Base-by-base conservation (phyloP, 1,139 yeast species). In the Debaryomycetaceae sp. region DNA sequence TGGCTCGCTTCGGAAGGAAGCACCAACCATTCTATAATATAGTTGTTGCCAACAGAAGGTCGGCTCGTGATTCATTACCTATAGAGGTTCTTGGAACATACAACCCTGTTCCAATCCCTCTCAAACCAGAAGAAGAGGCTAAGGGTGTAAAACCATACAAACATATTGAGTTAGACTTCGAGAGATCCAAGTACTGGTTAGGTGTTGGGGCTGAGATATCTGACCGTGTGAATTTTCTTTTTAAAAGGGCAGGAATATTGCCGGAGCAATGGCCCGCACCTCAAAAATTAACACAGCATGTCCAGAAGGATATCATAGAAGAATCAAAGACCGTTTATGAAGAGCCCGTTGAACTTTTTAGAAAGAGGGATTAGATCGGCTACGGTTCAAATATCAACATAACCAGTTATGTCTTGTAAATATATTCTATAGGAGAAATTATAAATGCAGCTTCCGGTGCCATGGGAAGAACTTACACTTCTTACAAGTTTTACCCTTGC, bases 201-300 rank as follows among this genome's bases (percentile, higher is more conserved):
- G 96, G 97, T 56, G 96, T 88, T 13, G 99, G 99, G n/a, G 98
- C 98, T 1, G 95, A 87, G 59, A 95, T 96, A 4, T 82, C 94
- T 28, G 91, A 86, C 34, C 73, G 94, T 5, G 95, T 91, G 9
- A 77, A 81, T 5, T 81, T 81, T 51, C 67, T 92, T 45, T 78
- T 92, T 59, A 83, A 83, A 56, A 87, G 87, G 61, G 88, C 88
- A 4, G 88, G 89, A 4, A 68, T 84, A 38, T 73, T 91, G 52
- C 86, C 87, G 22, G 82, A 79, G 40, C 76, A 75, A 47, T 87
- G 95, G 95, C 83, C 87, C 55, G 52, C 61, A 42, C 78, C 75
- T 26, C 46, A 48, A 40, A 66, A 65, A 49, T 59, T 67, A 48
- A 49, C 67, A 22, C 75, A 70, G 50, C 61, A 59, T 39, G 53